Evolutionary conservation across 768 basidiomycete species (phyloP).

Genomic region (Ramaria sp.): DNA sequence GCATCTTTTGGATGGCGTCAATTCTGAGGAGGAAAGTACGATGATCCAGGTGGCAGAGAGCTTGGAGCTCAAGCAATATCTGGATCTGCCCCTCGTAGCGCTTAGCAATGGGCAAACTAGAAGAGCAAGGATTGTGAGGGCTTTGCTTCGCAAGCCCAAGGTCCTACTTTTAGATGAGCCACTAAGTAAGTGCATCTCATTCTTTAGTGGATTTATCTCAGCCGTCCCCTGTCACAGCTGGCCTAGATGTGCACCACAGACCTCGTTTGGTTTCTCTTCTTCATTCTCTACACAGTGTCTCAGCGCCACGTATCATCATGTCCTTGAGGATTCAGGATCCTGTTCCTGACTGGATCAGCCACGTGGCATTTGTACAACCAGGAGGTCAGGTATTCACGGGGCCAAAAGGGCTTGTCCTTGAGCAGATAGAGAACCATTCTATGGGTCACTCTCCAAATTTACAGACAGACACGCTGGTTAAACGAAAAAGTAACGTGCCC

Average conservation of each 20-base stretch:
- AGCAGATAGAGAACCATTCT: conserved; percentile 10
- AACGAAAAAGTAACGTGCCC: neutral
- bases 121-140: conserved; percentile 72
- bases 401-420: conserved; percentile 33
- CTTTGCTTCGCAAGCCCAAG: conserved; percentile 58
- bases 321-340: conserved; percentile 61
- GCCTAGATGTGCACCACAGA: conserved; percentile 58
- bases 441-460: neutral
- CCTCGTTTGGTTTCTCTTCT: conserved; percentile 45
- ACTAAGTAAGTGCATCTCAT: conserved; percentile 43
- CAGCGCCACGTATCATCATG: conserved; percentile 51
- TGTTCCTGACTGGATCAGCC: conserved; percentile 62
- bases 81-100: conserved; percentile 80
- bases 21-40: conserved; percentile 25
- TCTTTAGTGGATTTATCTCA: neutral
- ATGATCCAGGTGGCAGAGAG: conserved; percentile 43
- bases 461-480: neutral
- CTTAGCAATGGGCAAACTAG: conserved; percentile 90
- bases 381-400: conserved; percentile 43
- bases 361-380: conserved; percentile 42
- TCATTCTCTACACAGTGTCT: conserved; percentile 35
- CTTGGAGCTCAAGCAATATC: conserved; percentile 48
- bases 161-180: conserved; percentile 88
- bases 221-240: conserved; percentile 40
- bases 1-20: conserved; percentile 49